Conservation (phyloP, 2,329 filamentous ascomycete genomes). For the Pestalotiopsis sp. region DNA sequence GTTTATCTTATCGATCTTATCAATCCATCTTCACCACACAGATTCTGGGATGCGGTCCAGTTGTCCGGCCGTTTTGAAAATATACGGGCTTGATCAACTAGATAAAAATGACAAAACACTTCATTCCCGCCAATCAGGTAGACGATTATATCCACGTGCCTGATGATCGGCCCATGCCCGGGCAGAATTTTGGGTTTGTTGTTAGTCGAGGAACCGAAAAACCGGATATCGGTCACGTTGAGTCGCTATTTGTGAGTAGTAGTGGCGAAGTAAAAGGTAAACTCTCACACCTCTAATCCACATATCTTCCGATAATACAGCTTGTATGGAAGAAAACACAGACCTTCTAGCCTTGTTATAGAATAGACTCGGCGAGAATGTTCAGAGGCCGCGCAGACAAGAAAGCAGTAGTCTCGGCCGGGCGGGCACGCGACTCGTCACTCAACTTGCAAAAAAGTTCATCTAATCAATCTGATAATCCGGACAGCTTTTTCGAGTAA, state of each 20-base stretch:
- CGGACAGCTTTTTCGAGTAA: background rate
- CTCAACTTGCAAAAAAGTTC: too few relatives aligned
- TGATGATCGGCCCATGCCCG: background rate
- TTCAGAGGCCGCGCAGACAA: too few relatives aligned
- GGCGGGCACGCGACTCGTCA: too few relatives aligned
- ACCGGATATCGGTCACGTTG: too few relatives aligned
- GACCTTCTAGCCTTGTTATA: too few relatives aligned
- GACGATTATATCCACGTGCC: background rate
- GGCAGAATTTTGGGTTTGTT: background rate
- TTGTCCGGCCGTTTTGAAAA: background rate
- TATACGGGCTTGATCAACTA: background rate
- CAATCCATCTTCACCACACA: background rate
- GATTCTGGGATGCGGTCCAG: background rate
- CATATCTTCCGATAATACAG: too few relatives aligned
- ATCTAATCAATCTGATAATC: background rate
- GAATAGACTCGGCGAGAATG: too few relatives aligned
- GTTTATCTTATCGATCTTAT: background rate
- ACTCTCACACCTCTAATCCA: too few relatives aligned
- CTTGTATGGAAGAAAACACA: too few relatives aligned
- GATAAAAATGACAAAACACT: background rate
- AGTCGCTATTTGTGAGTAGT: too few relatives aligned
- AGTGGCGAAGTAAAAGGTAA: too few relatives aligned
- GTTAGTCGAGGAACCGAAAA: background rate
- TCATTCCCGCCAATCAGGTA: background rate
- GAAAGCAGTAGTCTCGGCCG: too few relatives aligned